Conservation (phyloP, 1,284 basidiomycete genomes). For the Ustilago hordei region DNA sequence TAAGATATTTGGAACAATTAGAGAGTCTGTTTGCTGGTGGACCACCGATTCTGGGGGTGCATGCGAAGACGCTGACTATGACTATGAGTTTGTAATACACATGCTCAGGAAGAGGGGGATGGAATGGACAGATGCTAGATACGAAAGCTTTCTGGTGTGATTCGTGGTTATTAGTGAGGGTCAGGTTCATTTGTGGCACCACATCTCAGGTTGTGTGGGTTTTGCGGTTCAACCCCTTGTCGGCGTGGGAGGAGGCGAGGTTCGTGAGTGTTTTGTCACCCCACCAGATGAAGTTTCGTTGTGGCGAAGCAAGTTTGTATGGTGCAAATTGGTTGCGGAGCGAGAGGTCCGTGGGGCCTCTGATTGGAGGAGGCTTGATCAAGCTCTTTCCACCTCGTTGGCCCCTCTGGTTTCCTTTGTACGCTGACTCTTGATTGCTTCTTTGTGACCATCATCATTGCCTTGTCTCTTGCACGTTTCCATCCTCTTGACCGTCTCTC, state of each 20-base stretch:
- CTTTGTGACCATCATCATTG: too few species aligned
- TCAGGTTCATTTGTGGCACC: neutral
- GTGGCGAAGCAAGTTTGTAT: too few species aligned
- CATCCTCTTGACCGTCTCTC: too few species aligned
- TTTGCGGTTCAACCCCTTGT: too few species aligned
- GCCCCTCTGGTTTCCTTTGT: neutral
- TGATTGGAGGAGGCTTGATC: too few species aligned
- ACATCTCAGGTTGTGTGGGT: neutral
- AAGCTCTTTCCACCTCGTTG: too few species aligned
- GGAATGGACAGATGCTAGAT: constrained; percentile 2
- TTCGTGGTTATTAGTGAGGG: neutral
- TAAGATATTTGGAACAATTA: constrained; percentile 64
- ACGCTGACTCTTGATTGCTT: neutral
- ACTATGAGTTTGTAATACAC: constrained; percentile 56
- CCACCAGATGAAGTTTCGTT: too few species aligned
- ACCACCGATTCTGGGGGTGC: constrained; percentile 66
- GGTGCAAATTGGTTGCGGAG: too few species aligned
- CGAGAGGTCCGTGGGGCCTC: too few species aligned
- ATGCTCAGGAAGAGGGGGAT: neutral
- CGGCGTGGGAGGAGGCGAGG: too few species aligned
- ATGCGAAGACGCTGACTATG: constrained; percentile 67
- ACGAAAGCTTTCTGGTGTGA: neutral
- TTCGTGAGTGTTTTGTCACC: too few species aligned
- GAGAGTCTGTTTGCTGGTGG: constrained; percentile 64
- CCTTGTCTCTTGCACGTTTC: too few species aligned